A percentile compares a stretch with the other conserved stretches of the same genome.
Evolutionary conservation across 164 flowering plant species (phyloP).

Genomic region (Macadamia tetraphylla): DNA sequence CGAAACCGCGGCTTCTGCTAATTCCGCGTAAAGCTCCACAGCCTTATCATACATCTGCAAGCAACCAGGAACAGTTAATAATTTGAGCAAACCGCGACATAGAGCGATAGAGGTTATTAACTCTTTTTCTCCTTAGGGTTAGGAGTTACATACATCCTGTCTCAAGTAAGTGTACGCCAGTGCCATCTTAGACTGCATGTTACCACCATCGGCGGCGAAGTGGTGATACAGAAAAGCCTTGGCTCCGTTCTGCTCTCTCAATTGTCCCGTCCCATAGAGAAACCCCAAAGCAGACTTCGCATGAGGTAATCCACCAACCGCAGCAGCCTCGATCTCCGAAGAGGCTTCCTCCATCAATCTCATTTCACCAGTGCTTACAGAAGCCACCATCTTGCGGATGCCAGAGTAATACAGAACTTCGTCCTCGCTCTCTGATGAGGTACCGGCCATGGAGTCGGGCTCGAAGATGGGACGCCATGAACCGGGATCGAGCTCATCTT

Average conservation of each 20-base stretch:
- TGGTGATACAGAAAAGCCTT: conserved; percentile 68
- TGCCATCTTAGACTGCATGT: conserved; percentile 86
- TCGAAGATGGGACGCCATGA: conserved; percentile 90
- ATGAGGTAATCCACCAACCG: conserved; percentile 49
- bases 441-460: conserved; percentile 18
- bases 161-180: conserved; percentile 73
- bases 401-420: conserved; percentile 47
- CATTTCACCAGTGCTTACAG: conserved; percentile 45
- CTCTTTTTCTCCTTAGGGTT: neutral
- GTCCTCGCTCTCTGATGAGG: conserved; percentile 3
- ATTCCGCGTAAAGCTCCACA: conserved; percentile 78
- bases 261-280: conserved; percentile 60
- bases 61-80: conserved; percentile 3
- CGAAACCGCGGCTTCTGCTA: conserved; percentile 81
- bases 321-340: conserved; percentile 51
- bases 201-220: conserved; percentile 80
- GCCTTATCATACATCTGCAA: conserved; percentile 81
- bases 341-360: conserved; percentile 59
- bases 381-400: conserved; percentile 43
- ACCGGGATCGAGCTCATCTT: conserved; percentile 84
- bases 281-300: conserved; percentile 79
- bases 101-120: neutral
- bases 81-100: conserved; percentile 3
- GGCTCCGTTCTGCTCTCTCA: conserved; percentile 46
- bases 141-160: conserved; percentile 55